Conservation (phyloP, 2,329 filamentous ascomycete species). For the Spiromastix sp. region DNA sequence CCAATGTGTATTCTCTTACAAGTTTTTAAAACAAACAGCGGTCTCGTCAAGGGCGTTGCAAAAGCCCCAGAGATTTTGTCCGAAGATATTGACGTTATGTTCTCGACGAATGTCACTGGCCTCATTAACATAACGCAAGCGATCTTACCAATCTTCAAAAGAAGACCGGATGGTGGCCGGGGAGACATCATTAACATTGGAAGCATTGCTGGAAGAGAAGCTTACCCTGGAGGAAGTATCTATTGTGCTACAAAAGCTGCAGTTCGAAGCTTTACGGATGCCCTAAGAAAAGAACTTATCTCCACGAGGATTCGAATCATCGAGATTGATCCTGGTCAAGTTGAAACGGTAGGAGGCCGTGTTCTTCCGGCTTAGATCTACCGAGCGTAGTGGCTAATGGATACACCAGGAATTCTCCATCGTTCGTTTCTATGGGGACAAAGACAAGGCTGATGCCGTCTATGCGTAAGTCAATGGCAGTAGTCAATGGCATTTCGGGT, state of each 20-base stretch:
- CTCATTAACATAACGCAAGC: constrained; percentile 96
- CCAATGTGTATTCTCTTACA: too few species aligned
- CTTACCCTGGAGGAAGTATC: constrained; percentile 76
- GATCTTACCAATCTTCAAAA: constrained; percentile 70
- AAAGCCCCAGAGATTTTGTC: constrained; percentile 72
- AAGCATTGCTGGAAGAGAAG: constrained; percentile 79
- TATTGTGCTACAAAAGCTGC: constrained; percentile 93
- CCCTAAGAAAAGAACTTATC: constrained; percentile 72
- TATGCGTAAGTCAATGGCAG: constrained; percentile 63
- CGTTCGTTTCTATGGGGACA: constrained; percentile 80
- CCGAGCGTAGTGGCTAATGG: constrained; percentile 1
- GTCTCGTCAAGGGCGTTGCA: constrained; percentile 79
- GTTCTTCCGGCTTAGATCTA: neutral
- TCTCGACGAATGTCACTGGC: constrained; percentile 85
- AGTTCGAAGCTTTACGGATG: constrained; percentile 73
- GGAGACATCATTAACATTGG: constrained; percentile 97
- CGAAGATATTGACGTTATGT: constrained; percentile 79
- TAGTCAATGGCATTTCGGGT: too few species aligned
- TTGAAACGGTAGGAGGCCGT: constrained; percentile 58
- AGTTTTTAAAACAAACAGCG: constrained; percentile 50
- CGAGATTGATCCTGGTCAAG: constrained; percentile 82
- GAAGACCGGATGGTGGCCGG: constrained; percentile 55
- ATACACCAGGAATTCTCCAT: constrained; percentile 65
- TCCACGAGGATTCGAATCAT: constrained; percentile 72
- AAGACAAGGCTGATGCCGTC: constrained; percentile 78